A percentile compares a stretch with the other conserved stretches of the same genome.
Conservation (phyloP, 2,329 filamentous ascomycete genomes). For the Aspergillus ochraceoroseus region DNA sequence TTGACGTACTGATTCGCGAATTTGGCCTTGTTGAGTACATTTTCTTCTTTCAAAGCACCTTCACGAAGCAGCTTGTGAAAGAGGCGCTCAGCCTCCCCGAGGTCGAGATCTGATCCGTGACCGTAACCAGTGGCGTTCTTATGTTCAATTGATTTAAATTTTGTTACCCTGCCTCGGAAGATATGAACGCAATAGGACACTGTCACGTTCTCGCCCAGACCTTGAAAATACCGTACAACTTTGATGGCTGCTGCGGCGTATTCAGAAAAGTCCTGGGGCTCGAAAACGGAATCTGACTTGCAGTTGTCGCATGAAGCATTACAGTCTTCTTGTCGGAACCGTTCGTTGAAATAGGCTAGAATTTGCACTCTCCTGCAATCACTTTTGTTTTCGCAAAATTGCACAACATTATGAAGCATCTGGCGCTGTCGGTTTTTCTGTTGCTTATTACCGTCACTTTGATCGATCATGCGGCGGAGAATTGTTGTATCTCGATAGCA, state of each 20-base stretch:
- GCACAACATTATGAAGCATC: slow-evolving; percentile 79
- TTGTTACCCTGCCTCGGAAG: slow-evolving; percentile 65
- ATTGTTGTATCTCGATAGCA: slow-evolving; percentile 62
- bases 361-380: slow-evolving; percentile 87
- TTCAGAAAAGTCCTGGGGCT: slow-evolving; percentile 69
- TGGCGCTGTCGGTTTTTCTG: slow-evolving; percentile 78
- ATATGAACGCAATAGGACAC: slow-evolving; percentile 78
- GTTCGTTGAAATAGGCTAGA: slow-evolving; percentile 89
- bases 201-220: slow-evolving; percentile 55
- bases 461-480: slow-evolving; percentile 74
- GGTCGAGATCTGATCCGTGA: slow-evolving; percentile 63
- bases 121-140: slow-evolving; percentile 58
- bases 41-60: slow-evolving; percentile 67
- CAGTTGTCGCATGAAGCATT: slow-evolving; percentile 83
- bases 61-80: slow-evolving; percentile 71
- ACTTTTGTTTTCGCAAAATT: slow-evolving; percentile 82
- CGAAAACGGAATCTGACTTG: slow-evolving; percentile 64
- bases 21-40: slow-evolving; percentile 57
- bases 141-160: slow-evolving; percentile 51
- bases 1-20: slow-evolving; percentile 68
- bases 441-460: slow-evolving; percentile 68
- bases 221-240: slow-evolving; percentile 56
- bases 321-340: slow-evolving; percentile 68
- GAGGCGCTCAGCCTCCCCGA: slow-evolving; percentile 75
- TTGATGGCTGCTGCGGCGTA: slow-evolving; percentile 66